Evolutionary conservation across 805 yeast species (phyloP), one percentile per base, ranked within the genome.

Genomic region (Nematodospora valgi): DNA sequence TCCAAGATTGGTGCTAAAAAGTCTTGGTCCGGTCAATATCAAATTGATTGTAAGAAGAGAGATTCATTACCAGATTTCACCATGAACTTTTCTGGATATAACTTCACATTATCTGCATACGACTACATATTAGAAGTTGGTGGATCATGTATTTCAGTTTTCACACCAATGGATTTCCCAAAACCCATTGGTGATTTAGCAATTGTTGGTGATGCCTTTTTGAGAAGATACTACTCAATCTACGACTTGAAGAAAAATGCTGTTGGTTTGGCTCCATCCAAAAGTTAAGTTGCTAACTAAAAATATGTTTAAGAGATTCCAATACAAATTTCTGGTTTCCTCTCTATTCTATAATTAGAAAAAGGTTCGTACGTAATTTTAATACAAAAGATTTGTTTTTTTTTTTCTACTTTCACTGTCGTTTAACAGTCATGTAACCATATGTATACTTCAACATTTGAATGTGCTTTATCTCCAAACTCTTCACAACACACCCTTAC

Each of bases 151-250:
- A 83, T 91, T 53, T 89, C 97, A 40, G 95, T 95, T 6, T 86
- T 93, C 73, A 88, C 95, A 26, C 95, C 96, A 51, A 79, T 93
- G 91, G 98, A 93, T 59, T 78, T 93, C 80, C 98, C 98, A 35
- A 86, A 81, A 53, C 97, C 97, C 44, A 82, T 91, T 53, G 98
- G 98, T 41, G 97, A 96, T 48, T 66, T 93, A 66, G 95, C 97
- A 39, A 91, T 93, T 54, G 70, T 93, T 49, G 98, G 98, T 58
- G 98, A 93, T 58, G 91, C 98, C 11, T 93, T 93, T 82, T 78
- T 93, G 68, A 86, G 98, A 73, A 84, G 74, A 58, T 91, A 80
- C 73, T 93, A 93, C 75, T 87, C 97, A 16, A 76, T 93, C 48
- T 93, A 93, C 66, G 98, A 93, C 62, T 62, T 91, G 54, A 87